A percentile compares a stretch with the other conserved stretches of the same genome.
phyloP scores from a whole-genome alignment of 805 yeast species.

The Candida mattraensis region DNA sequence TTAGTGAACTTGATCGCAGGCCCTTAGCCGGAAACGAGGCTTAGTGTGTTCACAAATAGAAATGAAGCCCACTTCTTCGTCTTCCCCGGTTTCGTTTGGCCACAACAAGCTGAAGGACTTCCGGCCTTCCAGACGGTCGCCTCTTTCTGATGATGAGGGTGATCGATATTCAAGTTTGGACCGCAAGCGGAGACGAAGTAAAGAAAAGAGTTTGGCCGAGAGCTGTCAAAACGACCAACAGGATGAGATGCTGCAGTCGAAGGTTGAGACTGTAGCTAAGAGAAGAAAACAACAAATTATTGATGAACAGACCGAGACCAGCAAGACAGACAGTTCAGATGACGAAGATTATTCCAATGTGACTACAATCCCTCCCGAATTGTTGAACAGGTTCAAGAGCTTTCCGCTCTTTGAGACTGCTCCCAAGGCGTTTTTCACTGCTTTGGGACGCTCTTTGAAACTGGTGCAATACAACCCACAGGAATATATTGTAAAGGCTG shows the following conservation, averaged over 20 bases:
- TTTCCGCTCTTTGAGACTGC: constrained; percentile 69
- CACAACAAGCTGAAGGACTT: constrained; percentile 15
- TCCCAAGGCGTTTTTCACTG: constrained; percentile 61
- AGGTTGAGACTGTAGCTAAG: too few species aligned
- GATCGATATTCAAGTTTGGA: constrained; percentile 6
- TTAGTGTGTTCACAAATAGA: too few species aligned
- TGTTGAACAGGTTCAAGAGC: constrained; percentile 52
- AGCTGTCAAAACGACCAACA: not conserved
- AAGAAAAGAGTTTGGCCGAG: not conserved
- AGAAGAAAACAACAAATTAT: not conserved
- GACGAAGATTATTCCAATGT: constrained; percentile 24
- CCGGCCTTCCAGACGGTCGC: constrained; percentile 30
- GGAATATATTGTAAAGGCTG: constrained; percentile 65
- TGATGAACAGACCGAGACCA: not conserved
- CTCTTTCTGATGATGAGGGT: constrained; percentile 30
- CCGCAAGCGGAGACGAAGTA: constrained; percentile 7
- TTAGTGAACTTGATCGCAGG: too few species aligned
- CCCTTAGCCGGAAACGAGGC: too few species aligned
- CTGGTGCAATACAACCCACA: constrained; percentile 66
- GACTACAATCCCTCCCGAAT: constrained; percentile 47
- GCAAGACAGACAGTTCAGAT: constrained; percentile 27
- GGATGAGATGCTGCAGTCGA: not conserved
- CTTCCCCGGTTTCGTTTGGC: constrained; percentile 3
- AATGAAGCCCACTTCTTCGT: constrained; percentile 5
- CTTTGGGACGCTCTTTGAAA: constrained; percentile 55